These are phyloP conservation scores for Macroventuria anomochaeta DNA, from an alignment of 2,329 filamentous ascomycete genomes.

Conservation along the genomic window DNA sequence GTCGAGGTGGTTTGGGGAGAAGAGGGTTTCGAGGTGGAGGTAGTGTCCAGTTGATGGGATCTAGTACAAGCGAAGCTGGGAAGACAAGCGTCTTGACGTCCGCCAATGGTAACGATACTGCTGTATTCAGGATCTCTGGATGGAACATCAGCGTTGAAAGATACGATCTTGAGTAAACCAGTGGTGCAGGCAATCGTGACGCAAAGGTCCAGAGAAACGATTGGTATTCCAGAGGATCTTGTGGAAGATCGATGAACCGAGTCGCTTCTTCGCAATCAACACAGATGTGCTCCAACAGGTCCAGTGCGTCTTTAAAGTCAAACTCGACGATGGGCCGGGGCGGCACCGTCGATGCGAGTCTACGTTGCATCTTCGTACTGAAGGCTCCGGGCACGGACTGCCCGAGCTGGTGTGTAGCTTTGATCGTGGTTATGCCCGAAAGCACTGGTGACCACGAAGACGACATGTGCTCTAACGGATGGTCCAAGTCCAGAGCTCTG, in stretches of 20 bases:
- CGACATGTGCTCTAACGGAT: slow-evolving; percentile 35
- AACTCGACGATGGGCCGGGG: slow-evolving; percentile 86
- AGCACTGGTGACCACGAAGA: slow-evolving; percentile 48
- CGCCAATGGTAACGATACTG: slow-evolving; percentile 78
- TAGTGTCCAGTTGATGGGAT: slow-evolving; percentile 75
- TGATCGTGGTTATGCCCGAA: slow-evolving; percentile 60
- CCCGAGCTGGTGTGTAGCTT: slow-evolving; percentile 67
- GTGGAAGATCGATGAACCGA: slow-evolving; percentile 35
- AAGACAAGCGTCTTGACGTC: slow-evolving; percentile 81
- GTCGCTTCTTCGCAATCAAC: slow-evolving; percentile 70
- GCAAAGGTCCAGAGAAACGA: slow-evolving; percentile 78
- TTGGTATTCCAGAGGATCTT: slow-evolving; percentile 50
- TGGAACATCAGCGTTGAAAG: slow-evolving; percentile 78
- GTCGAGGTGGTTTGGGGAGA: slow-evolving; percentile 72
- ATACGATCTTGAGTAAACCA: slow-evolving; percentile 81
- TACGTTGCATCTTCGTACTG: slow-evolving; percentile 88
- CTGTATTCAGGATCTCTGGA: slow-evolving; percentile 67
- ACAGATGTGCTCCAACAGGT: slow-evolving; percentile 73
- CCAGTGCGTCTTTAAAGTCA: slow-evolving; percentile 73
- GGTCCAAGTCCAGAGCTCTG: slow-evolving; percentile 54
- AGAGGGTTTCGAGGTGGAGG: slow-evolving; percentile 58
- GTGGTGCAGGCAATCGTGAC: slow-evolving; percentile 79
- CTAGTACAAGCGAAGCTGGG: slow-evolving; percentile 72
- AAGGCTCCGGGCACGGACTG: slow-evolving; percentile 78
- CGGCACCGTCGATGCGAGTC: slow-evolving; percentile 89